These are phyloP conservation scores for Marchantia paleacea DNA, from an alignment of 225 moss, liverwort and hornwort species.

Conservation along the genomic window DNA sequence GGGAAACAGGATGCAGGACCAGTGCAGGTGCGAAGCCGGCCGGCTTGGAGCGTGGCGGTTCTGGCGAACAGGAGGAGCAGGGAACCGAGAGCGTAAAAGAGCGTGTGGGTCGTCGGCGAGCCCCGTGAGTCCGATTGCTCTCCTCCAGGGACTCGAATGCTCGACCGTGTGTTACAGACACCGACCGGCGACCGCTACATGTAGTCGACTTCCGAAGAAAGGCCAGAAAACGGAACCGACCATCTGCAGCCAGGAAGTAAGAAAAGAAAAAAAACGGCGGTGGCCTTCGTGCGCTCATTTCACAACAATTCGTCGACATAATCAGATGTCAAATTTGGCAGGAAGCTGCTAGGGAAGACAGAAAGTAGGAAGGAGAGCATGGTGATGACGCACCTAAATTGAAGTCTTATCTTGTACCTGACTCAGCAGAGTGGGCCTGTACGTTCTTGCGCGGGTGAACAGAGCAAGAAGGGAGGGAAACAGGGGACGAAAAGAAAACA, in stretches of 20 bases:
- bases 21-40: neutral
- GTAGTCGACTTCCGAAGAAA: neutral
- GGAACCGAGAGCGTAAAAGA: neutral
- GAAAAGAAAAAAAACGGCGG: neutral
- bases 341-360: too few relatives aligned
- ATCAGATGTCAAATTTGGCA: neutral
- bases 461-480: neutral
- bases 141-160: neutral
- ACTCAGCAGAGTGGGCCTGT: neutral
- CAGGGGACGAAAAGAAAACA: neutral
- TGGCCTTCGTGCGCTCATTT: neutral
- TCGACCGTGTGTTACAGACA: too few relatives aligned
- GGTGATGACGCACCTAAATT: neutral
- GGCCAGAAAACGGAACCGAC: neutral
- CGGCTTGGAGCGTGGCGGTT: neutral
- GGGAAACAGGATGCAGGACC: too few relatives aligned
- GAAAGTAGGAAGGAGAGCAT: neutral
- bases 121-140: neutral
- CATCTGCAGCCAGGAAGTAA: neutral
- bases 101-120: neutral
- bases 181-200: too few relatives aligned
- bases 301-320: neutral
- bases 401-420: neutral
- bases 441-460: neutral
- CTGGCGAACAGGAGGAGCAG: neutral